These are phyloP conservation scores for Naganishia onofrii DNA, from an alignment of 768 basidiomycete species.

Conservation along the genomic window DNA sequence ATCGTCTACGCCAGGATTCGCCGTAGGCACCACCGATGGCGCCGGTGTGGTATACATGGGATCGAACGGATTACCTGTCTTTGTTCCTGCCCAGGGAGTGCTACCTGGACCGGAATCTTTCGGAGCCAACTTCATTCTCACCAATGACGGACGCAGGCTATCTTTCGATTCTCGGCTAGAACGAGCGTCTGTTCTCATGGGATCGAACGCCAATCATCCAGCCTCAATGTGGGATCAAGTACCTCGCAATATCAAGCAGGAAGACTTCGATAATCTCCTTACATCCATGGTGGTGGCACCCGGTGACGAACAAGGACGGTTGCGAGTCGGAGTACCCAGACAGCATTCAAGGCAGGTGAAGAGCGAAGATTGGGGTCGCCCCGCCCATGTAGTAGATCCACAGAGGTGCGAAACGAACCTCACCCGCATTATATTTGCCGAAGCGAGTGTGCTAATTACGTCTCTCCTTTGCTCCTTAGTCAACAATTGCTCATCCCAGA, in stretches of 20 bases:
- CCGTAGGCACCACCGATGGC: neutral
- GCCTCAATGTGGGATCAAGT: neutral
- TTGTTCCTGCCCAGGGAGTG: neutral
- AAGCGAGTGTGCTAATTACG: neutral
- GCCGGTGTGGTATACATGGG: conserved; percentile 6
- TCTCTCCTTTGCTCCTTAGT: neutral
- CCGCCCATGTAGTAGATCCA: conserved; percentile 17
- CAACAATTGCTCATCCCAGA: conserved; percentile 19
- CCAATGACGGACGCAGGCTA: conserved; percentile 28
- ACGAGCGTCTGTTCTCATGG: conserved; percentile 12
- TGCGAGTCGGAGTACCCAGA: neutral
- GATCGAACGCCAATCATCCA: neutral
- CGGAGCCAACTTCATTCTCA: conserved; percentile 32
- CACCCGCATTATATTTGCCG: neutral
- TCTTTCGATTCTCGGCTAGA: conserved; percentile 30
- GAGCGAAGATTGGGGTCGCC: conserved; percentile 22
- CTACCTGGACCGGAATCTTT: conserved; percentile 24
- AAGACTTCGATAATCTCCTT: conserved; percentile 6
- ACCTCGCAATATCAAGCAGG: conserved; percentile 7
- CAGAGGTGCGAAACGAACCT: neutral
- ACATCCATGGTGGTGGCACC: conserved; percentile 11
- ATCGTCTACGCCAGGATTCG: conserved; percentile 1
- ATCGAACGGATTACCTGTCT: conserved; percentile 3
- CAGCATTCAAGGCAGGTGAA: conserved; percentile 16
- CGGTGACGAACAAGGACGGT: neutral